A percentile compares a stretch with the other conserved stretches of the same genome.
phyloP scores from a whole-genome alignment of 2,329 filamentous ascomycete species.

The Xylaria sp. region DNA sequence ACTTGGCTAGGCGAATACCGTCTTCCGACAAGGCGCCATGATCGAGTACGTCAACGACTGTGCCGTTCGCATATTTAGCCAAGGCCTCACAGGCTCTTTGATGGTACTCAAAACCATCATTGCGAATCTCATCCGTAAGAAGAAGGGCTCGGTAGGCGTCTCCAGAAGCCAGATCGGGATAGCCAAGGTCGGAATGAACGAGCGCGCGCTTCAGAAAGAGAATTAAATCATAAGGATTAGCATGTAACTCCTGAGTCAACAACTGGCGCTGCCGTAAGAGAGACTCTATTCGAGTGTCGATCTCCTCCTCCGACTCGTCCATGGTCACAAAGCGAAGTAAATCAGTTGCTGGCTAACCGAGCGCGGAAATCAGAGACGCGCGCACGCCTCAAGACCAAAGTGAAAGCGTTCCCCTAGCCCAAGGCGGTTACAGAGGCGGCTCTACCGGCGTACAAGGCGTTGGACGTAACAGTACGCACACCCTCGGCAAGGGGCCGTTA shows the following conservation, averaged over 20 bases:
- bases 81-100: slow-evolving; percentile 70
- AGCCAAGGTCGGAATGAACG: slow-evolving; percentile 78
- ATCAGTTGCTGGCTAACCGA: slow-evolving; percentile 11
- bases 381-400: slow-evolving; percentile 18
- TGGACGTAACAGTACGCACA: slow-evolving; percentile 3
- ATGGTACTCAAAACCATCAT: slow-evolving; percentile 86
- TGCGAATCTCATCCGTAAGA: slow-evolving; percentile 80
- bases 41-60: slow-evolving; percentile 59
- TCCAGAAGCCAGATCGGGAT: slow-evolving; percentile 88
- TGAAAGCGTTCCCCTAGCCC: slow-evolving; percentile 3
- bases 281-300: slow-evolving; percentile 54
- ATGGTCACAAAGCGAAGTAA: slow-evolving; percentile 26
- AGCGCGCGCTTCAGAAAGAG: slow-evolving; percentile 76
- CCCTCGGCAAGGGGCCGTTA: slow-evolving; percentile 15
- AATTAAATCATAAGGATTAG: slow-evolving; percentile 69
- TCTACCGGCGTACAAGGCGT: background rate
- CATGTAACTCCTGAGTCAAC: slow-evolving; percentile 65
- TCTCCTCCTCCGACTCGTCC: slow-evolving; percentile 49
- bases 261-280: slow-evolving; percentile 66
- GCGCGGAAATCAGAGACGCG: slow-evolving; percentile 13
- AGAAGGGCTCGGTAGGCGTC: slow-evolving; percentile 93
- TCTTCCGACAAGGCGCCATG: slow-evolving; percentile 55
- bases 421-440: slow-evolving; percentile 5
- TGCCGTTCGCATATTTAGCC: slow-evolving; percentile 51
- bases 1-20: slow-evolving; percentile 50